phyloP scores from a whole-genome alignment of 2,329 filamentous ascomycete genomes.

The Colletotrichum tropicicola region DNA sequence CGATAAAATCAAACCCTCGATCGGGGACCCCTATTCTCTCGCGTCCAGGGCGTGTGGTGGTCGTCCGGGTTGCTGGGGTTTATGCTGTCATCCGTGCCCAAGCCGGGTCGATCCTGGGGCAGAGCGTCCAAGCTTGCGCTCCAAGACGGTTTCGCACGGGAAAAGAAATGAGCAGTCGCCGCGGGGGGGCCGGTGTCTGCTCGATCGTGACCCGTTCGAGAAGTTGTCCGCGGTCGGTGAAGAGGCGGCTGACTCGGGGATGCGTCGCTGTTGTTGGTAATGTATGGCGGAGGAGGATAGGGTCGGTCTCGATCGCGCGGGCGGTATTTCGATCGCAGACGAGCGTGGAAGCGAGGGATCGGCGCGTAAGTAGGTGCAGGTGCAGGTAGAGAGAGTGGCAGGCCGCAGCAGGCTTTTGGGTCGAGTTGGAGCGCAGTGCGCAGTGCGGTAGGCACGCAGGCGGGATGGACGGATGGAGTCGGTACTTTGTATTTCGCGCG shows the following conservation, averaged over 20 bases:
- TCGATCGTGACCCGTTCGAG: background rate
- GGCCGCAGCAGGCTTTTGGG: background rate
- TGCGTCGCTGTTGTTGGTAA: slow-evolving; percentile 9
- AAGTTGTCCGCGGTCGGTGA: background rate
- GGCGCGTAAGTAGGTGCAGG: background rate
- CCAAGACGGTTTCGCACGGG: slow-evolving; percentile 22
- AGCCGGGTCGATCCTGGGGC: slow-evolving; percentile 22
- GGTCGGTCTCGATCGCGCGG: slow-evolving; percentile 11
- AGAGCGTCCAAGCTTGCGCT: slow-evolving; percentile 14
- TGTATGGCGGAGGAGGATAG: background rate
- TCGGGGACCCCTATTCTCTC: slow-evolving; percentile 23
- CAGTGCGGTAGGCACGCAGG: slow-evolving; percentile 5
- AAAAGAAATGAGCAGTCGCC: slow-evolving; percentile 4
- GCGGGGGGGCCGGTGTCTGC: background rate
- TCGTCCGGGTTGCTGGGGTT: slow-evolving; percentile 18
- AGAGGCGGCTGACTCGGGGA: background rate
- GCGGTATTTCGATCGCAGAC: slow-evolving; percentile 18
- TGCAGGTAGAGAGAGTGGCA: too few relatives aligned
- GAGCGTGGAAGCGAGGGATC: background rate
- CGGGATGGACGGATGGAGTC: background rate
- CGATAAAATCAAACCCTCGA: slow-evolving; percentile 10
- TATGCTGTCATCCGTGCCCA: slow-evolving; percentile 29
- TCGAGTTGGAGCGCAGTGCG: background rate
- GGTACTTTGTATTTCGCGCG: slow-evolving; percentile 5
- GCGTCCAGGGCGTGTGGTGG: background rate